Evolutionary conservation across 1,139 yeast species (phyloP), one percentile per base, ranked within the genome.

Genomic region (Kluyveromyces marxianus): DNA sequence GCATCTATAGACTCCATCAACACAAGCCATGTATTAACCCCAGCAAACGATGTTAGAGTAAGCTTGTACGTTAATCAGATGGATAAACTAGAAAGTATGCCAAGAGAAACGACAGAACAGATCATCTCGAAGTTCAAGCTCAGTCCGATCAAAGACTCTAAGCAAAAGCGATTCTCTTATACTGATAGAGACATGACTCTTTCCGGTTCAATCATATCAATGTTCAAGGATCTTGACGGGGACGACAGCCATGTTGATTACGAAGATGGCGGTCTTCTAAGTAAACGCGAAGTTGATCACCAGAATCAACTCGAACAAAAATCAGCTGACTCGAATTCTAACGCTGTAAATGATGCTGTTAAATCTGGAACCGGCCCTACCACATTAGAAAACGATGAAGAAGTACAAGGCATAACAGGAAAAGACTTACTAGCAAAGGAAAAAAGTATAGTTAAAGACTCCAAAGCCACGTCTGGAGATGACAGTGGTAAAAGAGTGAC

Each of bases 181-280:
- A 50, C 47, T 32, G 44, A 49, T 21, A 51, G 51, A 7, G 39
- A 45, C 3, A n/a, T 48, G 10, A 48, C 49, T 7, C 39, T 50
- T 7, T 52, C 62, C 7, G 53, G 50, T 33, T 57, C 65, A 38
- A 48, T 57, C 42, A 42, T 56, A 34, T 55, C 63, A 2, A 58
- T 61, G 62, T 62, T 63, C 41, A 56, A 59, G 40, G 66, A 62
- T 50, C 47, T 62, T 35, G 66, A 63, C n/a, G 63, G 56, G 21
- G 63, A 57, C 14, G 34, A 32, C 8, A 32, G 34, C 34, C 34
- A 10, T 32, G 34, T 21, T 32, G 34, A 32, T 10, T 32, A 32
- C 2, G 34, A 32, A 1, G 34, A 32, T 7, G 14, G 5, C 14
- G 34, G 34, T 4, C 34, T 32, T 10, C 34, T 32, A 32, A 21